Evolutionary conservation across 352 stramenopile species (phyloP), one percentile per base, ranked within the genome.

Genomic region (Pythium chondricola): DNA sequence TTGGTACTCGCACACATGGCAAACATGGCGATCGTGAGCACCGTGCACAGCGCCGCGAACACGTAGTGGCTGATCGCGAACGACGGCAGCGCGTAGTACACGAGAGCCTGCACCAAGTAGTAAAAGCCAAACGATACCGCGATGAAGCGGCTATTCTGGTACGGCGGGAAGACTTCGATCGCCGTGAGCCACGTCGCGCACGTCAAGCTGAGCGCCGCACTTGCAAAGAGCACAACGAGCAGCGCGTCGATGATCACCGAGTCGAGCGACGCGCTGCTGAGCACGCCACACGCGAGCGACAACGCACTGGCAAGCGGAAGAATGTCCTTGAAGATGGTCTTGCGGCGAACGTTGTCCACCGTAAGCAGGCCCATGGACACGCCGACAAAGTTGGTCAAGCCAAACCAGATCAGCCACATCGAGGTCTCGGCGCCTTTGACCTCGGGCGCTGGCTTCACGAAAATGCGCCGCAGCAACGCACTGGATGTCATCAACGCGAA

Each of bases 251-350:
- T 80, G 14, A 90, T 56, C 38, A 52, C 78, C 31, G 65, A 47
- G 32, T 79, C 54, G 22, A 80, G 52, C 0, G 64, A 65, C 20
- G 71, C 66, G n/a, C 65, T 69, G 14, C 71, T 68, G 8, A 93
- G 29, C 7, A 69, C 76, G 9, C 81, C 76, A 42, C 78, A 88
- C 0, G 65, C 74, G 20, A 76, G 47, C 25, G 81, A 77, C 14
- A 94, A 56, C 1, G 61, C 57, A 7, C 68, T 74, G 18, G 68
- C 71, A 46, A 94, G 74, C 14, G 83, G 83, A 32, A 94, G 43
- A 38, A 92, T 79, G 39, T 92, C 83, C 57, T 94, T 94, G 56
- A 90, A 85, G 21, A 94, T 85, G 9, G 83, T 94, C 62, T 94
- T 94, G 53, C 83, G 80, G n/a, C 79, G 80, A 31, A 94, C 52